These are phyloP conservation scores for Penicillium brevicompactum DNA, from an alignment of 2,329 filamentous ascomycete species.

Conservation along the genomic window DNA sequence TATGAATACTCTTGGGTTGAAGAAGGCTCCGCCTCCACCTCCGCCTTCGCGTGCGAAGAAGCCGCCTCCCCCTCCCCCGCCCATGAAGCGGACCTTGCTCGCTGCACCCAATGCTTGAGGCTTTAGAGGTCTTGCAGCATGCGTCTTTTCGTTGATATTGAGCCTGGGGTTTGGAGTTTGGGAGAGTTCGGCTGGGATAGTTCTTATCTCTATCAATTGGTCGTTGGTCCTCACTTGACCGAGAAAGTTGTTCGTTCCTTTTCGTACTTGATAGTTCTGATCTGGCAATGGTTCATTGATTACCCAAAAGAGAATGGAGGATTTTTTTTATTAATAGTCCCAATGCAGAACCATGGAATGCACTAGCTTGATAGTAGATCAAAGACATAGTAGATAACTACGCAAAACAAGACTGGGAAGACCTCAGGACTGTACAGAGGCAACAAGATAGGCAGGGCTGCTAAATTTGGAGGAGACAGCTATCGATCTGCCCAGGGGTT, in stretches of 20 bases:
- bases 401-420: background rate
- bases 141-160: background rate
- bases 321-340: background rate
- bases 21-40: conserved; percentile 64
- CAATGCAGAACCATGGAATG: background rate
- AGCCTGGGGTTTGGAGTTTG: conserved; percentile 17
- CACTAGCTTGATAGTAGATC: no score
- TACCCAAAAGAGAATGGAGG: background rate
- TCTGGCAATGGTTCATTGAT: background rate
- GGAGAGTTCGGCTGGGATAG: background rate
- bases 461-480: no score
- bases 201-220: conserved; percentile 7
- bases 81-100: conserved; percentile 58
- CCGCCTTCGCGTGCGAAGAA: conserved; percentile 66
- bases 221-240: background rate
- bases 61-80: conserved; percentile 64
- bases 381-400: background rate
- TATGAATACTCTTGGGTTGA: conserved; percentile 35
- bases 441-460: no score
- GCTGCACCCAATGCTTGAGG: conserved; percentile 28
- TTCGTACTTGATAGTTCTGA: background rate
- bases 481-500: no score
- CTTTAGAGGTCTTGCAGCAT: conserved; percentile 8
- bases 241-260: conserved; percentile 2
- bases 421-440: no score